Evolutionary conservation across 495 filamentous ascomycete species (phyloP).

Genomic region (Penicillium pulvis): DNA sequence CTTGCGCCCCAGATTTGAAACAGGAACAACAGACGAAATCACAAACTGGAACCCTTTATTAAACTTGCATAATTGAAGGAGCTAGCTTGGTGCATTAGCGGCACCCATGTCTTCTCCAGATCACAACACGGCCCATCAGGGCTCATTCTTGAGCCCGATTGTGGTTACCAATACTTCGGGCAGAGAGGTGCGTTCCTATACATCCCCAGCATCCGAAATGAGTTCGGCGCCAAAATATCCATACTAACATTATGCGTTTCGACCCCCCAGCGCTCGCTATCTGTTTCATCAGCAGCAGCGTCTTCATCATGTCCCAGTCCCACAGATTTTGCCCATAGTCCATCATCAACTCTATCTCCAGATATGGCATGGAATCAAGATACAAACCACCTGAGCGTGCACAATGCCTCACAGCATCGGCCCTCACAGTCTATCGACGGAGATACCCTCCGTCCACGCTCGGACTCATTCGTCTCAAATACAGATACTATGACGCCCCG

Average conservation of each 20-base stretch:
- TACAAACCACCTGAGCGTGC: constrained; percentile 32
- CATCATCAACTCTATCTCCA: constrained; percentile 30
- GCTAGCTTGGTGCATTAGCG: constrained; percentile 5
- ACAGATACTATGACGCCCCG: constrained; percentile 37
- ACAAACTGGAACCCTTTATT: neutral
- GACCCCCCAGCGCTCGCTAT: constrained; percentile 22
- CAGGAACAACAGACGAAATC: constrained; percentile 1
- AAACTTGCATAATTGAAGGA: constrained; percentile 15
- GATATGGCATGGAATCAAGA: constrained; percentile 32
- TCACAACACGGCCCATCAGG: constrained; percentile 14
- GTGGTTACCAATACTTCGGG: constrained; percentile 21
- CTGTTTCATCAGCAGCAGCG: constrained; percentile 19
- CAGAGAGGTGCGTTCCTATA: constrained; percentile 26
- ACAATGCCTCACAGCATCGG: constrained; percentile 32
- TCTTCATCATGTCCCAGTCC: constrained; percentile 26
- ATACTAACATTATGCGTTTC: constrained; percentile 1
- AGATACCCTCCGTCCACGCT: constrained; percentile 51
- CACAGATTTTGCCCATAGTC: constrained; percentile 28
- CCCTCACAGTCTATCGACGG: constrained; percentile 49
- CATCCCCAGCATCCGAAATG: neutral
- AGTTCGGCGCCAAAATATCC: constrained; percentile 4
- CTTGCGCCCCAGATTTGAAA: constrained; percentile 1
- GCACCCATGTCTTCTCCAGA: constrained; percentile 26
- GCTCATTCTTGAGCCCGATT: constrained; percentile 21
- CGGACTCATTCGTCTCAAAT: constrained; percentile 49